Evolutionary conservation across 2,329 filamentous ascomycete genomes (phyloP), one percentile per base, ranked within the genome.

Genomic region (Madurella mycetomatis): DNA sequence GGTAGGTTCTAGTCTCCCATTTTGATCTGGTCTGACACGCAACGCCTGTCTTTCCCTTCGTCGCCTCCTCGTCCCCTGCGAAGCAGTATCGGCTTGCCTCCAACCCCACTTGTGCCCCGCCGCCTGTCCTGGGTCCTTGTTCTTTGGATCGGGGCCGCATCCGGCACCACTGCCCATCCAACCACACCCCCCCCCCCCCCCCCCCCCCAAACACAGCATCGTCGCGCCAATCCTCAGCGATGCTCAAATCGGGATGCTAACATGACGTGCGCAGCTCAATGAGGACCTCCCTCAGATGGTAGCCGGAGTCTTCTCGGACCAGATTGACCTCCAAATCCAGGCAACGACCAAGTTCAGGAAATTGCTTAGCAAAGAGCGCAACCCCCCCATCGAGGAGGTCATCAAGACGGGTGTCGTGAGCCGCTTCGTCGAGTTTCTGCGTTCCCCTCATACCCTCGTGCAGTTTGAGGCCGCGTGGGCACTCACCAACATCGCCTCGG

Each of bases 391-490:
- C 71, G 94, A 99, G 78, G 91, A 95, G 71, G 94, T 99, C 65
- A 99, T 99, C 75, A 95, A 97, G 82, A 97, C 94, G 56, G 94
- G 94, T 68, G 94, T 99, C 61, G 94, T 99, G 63, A 87, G 85
- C 78, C 88, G 94, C 70, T 99, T 99, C 69, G 94, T 99, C 74
- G 91, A 96, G 74, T 99, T 99, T 76, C 86, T 99, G 58, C 89
- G 90, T 70, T 99, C 94, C 53, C 94, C 94, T 61, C 94, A 99
- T 75, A 97, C 94, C 34, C 83, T 99, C 47, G 94, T 99, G 53
- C 94, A 99, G 75, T 99, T 99, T 70, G 94, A 99, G 80, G 94
- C 94, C 67, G 94, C 94, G 42, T 99, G 94, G 94, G 94, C 94
- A 60, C 79, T 99, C 69, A 99, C 94, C 79, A 99, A 99, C 80